Conservation (phyloP, 1,284 basidiomycete genomes). For the Ceratobasidium sp. region DNA sequence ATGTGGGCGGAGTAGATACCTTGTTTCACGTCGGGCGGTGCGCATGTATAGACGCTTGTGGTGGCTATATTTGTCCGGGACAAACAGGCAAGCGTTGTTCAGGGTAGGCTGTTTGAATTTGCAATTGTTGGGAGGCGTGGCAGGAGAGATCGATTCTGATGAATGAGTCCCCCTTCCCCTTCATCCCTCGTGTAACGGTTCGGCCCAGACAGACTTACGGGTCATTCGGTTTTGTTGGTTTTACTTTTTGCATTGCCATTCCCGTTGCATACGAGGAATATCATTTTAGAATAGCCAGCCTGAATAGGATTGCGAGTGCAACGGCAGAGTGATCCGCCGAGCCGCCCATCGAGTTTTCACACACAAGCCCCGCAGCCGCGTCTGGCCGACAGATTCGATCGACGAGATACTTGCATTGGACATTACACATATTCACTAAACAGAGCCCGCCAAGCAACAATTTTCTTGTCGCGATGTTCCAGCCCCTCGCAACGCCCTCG, state of each 20-base stretch:
- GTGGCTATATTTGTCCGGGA: background rate
- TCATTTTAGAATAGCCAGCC: too few relatives aligned
- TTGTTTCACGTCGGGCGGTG: background rate
- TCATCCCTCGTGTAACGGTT: conserved; percentile 27
- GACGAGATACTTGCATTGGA: background rate
- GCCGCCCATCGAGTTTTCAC: conserved; percentile 18
- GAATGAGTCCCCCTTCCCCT: conserved; percentile 5
- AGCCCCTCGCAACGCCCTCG: conserved; percentile 14
- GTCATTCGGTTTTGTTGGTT: conserved; percentile 17
- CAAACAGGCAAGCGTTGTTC: conserved; percentile 2
- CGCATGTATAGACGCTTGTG: background rate
- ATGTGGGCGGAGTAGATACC: background rate
- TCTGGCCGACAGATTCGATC: background rate
- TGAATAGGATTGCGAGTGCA: too few relatives aligned
- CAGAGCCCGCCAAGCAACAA: too few relatives aligned
- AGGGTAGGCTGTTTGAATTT: conserved; percentile 13
- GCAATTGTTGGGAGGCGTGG: conserved; percentile 15
- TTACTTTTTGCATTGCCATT: conserved; percentile 9
- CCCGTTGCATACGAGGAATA: background rate
- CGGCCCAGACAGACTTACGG: conserved; percentile 24
- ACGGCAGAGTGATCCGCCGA: background rate
- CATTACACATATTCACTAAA: background rate
- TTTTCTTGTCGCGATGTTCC: conserved; percentile 7
- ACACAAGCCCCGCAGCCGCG: conserved; percentile 27
- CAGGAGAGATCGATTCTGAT: background rate